phyloP scores from a whole-genome alignment of 2,329 filamentous ascomycete species.

The Arthrocladium fulminans region DNA sequence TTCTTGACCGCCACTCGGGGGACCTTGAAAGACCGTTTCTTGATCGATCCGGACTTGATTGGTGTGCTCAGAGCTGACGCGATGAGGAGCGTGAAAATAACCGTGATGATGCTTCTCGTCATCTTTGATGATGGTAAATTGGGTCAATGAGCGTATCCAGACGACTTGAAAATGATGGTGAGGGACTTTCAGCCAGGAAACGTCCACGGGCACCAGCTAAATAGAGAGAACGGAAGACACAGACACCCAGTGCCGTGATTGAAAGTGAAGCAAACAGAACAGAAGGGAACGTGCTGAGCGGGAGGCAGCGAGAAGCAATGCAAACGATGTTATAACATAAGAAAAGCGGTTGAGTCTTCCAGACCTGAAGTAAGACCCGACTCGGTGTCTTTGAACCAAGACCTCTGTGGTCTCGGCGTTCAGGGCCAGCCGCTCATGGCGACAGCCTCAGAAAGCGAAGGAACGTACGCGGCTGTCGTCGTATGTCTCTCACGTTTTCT shows the following conservation, averaged over 20 bases:
- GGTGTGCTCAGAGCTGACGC: slow-evolving; percentile 29
- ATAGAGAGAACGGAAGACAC: slow-evolving; percentile 14
- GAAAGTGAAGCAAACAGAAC: slow-evolving; percentile 15
- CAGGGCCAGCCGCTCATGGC: background rate
- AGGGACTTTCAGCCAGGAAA: slow-evolving; percentile 14
- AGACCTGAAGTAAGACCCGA: background rate
- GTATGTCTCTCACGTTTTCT: slow-evolving; percentile 3
- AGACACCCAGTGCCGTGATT: slow-evolving; percentile 24
- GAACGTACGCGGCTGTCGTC: background rate
- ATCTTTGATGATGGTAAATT: slow-evolving; percentile 16
- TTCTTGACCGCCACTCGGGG: slow-evolving; percentile 48
- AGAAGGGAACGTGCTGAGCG: slow-evolving; percentile 17
- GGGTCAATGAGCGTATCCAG: slow-evolving; percentile 8
- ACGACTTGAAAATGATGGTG: slow-evolving; percentile 5
- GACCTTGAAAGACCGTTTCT: slow-evolving; percentile 50
- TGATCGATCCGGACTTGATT: slow-evolving; percentile 16
- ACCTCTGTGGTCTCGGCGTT: background rate
- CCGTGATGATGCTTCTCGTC: slow-evolving; percentile 18
- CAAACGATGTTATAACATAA: slow-evolving; percentile 10
- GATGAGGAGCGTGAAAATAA: slow-evolving; percentile 26
- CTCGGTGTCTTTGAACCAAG: background rate
- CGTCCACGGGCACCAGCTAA: background rate
- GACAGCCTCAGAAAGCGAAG: background rate
- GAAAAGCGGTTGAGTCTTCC: slow-evolving; percentile 11
- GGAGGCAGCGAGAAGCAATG: slow-evolving; percentile 12